Conservation (phyloP, 345 rosid genomes). For the Litchi chinensis region DNA sequence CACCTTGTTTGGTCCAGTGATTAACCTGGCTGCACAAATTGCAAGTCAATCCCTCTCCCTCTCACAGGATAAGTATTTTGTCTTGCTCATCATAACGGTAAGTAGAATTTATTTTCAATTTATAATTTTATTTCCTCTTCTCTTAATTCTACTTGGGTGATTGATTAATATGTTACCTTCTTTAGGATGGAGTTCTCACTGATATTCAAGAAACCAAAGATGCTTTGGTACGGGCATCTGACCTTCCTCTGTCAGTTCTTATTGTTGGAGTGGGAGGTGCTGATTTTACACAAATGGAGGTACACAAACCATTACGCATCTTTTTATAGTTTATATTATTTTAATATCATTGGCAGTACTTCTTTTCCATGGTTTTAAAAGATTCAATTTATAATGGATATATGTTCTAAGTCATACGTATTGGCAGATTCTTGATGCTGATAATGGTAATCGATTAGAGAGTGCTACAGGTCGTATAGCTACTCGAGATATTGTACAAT, state of each 20-base stretch:
- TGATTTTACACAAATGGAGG: slow-evolving; percentile 92
- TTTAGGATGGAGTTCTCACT: slow-evolving; percentile 84
- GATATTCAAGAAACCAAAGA: slow-evolving; percentile 77
- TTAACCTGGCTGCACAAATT: slow-evolving; percentile 60
- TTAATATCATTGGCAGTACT: background rate
- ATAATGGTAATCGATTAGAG: slow-evolving; percentile 69
- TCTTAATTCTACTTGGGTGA: background rate
- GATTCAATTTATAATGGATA: background rate
- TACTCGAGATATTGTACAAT: slow-evolving; percentile 86
- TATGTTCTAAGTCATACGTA: background rate
- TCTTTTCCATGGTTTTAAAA: background rate
- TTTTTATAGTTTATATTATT: background rate
- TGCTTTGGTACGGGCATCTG: slow-evolving; percentile 86
- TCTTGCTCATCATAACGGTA: slow-evolving; percentile 70
- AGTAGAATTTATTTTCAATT: background rate
- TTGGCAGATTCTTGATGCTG: slow-evolving; percentile 80
- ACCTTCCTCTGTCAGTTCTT: slow-evolving; percentile 87
- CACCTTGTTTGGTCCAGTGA: slow-evolving; percentile 63
- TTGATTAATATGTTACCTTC: slow-evolving; percentile 3
- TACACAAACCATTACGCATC: slow-evolving; percentile 16
- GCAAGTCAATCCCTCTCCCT: slow-evolving; percentile 40
- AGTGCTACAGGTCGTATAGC: slow-evolving; percentile 77
- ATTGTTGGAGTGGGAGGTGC: slow-evolving; percentile 86
- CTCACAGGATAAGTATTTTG: slow-evolving; percentile 41
- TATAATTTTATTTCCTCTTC: background rate